Conservation (phyloP, 192 early-diverging fungal genomes). For the Phycomyces blakesleeanus region DNA sequence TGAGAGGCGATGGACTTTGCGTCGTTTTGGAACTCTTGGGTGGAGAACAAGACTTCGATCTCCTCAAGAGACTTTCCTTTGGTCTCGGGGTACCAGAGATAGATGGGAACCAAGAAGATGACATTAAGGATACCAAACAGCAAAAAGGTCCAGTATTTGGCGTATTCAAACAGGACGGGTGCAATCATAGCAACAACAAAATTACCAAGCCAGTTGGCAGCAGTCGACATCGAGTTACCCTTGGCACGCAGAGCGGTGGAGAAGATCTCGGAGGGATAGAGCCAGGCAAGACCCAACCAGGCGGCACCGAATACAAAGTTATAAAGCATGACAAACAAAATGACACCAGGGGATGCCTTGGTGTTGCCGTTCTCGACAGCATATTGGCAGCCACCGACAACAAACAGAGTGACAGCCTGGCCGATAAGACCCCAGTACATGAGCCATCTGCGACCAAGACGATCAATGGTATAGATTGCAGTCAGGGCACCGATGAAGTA, state of each 20-base stretch:
- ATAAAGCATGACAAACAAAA: constrained; percentile 62
- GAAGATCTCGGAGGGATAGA: constrained; percentile 78
- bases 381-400: constrained; percentile 27
- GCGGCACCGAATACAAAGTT: constrained; percentile 66
- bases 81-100: constrained; percentile 76
- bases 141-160: constrained; percentile 51
- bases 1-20: constrained; percentile 10
- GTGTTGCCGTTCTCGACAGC: constrained; percentile 26
- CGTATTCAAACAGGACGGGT: constrained; percentile 58
- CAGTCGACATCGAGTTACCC: constrained; percentile 65
- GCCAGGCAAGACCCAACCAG: constrained; percentile 80
- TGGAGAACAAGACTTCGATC: constrained; percentile 37
- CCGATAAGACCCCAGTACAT: constrained; percentile 57
- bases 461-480: constrained; percentile 66
- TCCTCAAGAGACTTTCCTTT: constrained; percentile 73
- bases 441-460: constrained; percentile 64
- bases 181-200: constrained; percentile 59
- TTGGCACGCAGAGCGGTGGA: constrained; percentile 71
- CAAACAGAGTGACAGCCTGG: constrained; percentile 22
- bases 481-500: constrained; percentile 70
- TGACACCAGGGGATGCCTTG: constrained; percentile 36
- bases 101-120: constrained; percentile 43
- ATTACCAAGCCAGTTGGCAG: constrained; percentile 80
- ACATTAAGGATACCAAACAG: constrained; percentile 57
- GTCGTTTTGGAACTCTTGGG: constrained; percentile 18